These are phyloP conservation scores for Tetraselmis striata DNA, from an alignment of 139 green algal genomes.

Conservation along the genomic window DNA sequence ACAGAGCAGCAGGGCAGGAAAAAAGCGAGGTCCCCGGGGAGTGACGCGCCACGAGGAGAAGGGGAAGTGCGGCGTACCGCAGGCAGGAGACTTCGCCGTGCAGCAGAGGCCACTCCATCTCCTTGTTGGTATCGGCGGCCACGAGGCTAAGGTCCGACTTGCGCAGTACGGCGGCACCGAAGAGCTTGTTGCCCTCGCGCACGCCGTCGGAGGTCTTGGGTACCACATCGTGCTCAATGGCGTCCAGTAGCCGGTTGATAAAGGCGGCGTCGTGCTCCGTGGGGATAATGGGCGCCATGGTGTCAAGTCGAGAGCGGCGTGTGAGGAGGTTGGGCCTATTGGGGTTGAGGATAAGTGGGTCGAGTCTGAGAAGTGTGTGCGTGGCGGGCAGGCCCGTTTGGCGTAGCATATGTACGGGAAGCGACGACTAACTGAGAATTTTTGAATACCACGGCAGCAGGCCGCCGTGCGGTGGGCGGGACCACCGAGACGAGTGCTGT, in stretches of 20 bases:
- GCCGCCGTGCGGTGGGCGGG: no score
- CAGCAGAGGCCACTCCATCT: conserved; percentile 4
- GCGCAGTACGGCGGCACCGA: background rate
- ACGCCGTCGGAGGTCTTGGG: background rate
- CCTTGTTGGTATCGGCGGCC: conserved; percentile 1
- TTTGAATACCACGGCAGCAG: no score
- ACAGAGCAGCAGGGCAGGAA: no score
- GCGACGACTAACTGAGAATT: no score
- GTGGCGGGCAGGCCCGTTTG: no score
- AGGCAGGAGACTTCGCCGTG: conserved; percentile 4
- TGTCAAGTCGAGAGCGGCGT: no score
- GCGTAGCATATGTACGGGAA: no score
- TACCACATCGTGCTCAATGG: background rate
- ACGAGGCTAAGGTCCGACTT: background rate
- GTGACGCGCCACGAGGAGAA: no score
- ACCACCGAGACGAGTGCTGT: no score
- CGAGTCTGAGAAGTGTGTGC: background rate
- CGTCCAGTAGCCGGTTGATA: background rate
- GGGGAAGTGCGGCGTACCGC: no score
- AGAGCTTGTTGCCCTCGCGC: background rate
- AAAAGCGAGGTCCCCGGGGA: no score
- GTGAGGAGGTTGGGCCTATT: no score
- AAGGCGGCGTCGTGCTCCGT: background rate
- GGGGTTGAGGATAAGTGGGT: background rate
- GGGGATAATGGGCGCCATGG: background rate